These are phyloP conservation scores for Rhynchosporium secalis DNA, from an alignment of 2,329 filamentous ascomycete species.

Conservation along the genomic window DNA sequence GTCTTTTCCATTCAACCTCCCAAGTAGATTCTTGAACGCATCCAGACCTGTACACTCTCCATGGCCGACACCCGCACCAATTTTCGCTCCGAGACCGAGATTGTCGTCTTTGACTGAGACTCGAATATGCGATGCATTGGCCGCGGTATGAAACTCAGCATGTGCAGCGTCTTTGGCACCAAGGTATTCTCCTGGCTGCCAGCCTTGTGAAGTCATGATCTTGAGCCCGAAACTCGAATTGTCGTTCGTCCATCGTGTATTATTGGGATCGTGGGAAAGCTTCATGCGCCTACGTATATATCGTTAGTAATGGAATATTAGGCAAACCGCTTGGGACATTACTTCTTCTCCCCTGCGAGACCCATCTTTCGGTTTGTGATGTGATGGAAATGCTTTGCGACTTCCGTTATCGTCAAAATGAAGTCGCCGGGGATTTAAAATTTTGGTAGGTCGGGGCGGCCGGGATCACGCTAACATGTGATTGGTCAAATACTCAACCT, in stretches of 20 bases:
- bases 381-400: background rate
- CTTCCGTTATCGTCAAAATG: conserved; percentile 28
- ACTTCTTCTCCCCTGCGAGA: conserved; percentile 69
- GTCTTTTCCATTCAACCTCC: conserved; percentile 84
- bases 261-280: conserved; percentile 90
- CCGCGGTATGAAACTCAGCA: conserved; percentile 72
- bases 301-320: conserved; percentile 13
- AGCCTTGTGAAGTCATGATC: conserved; percentile 85
- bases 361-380: conserved; percentile 53
- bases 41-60: conserved; percentile 80
- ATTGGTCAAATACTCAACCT: conserved; percentile 23
- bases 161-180: conserved; percentile 77
- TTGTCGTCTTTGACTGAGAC: conserved; percentile 88
- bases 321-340: conserved; percentile 36
- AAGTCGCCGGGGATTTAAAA: conserved; percentile 18
- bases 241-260: conserved; percentile 86
- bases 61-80: conserved; percentile 65
- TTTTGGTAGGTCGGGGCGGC: conserved; percentile 25
- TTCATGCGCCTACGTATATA: conserved; percentile 56
- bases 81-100: conserved; percentile 81
- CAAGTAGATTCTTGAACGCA: conserved; percentile 81
- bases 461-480: conserved; percentile 22
- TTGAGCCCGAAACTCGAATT: conserved; percentile 83
- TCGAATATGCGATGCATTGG: conserved; percentile 82
- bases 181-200: conserved; percentile 81